phyloP scores from a whole-genome alignment of 768 basidiomycete genomes.

The Cubamyces sp. region DNA sequence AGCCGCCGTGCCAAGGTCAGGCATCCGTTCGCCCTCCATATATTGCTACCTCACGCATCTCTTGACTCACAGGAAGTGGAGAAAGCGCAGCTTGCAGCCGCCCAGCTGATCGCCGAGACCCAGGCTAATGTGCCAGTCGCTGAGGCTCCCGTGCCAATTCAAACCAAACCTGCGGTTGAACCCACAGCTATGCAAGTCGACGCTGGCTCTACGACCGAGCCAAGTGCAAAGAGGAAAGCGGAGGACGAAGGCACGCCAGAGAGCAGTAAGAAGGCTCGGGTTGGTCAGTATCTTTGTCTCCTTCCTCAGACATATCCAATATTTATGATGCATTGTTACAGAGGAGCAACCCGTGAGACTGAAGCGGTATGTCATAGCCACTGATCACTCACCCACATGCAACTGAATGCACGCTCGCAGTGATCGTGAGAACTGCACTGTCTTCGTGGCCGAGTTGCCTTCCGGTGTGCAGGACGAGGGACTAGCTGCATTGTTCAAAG shows the following conservation, averaged over 20 bases:
- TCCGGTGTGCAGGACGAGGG: constrained; percentile 61
- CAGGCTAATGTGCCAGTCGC: constrained; percentile 43
- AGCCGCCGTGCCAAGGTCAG: constrained; percentile 64
- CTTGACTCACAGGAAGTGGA: constrained; percentile 57
- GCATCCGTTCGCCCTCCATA: not conserved
- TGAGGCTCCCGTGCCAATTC: constrained; percentile 26
- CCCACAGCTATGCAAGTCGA: constrained; percentile 48
- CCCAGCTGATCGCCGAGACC: constrained; percentile 48
- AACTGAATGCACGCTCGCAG: constrained; percentile 42
- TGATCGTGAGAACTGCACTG: constrained; percentile 93
- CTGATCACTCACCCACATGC: not conserved
- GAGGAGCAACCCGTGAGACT: constrained; percentile 52
- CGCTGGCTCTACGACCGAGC: not conserved
- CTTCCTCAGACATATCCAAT: not conserved
- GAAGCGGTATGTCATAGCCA: constrained; percentile 55
- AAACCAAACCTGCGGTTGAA: constrained; percentile 13
- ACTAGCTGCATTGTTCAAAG: constrained; percentile 77
- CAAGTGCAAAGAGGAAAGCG: constrained; percentile 63
- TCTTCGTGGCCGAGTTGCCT: constrained; percentile 81
- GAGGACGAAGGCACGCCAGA: constrained; percentile 49
- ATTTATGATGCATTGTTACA: constrained; percentile 24
- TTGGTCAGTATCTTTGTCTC: constrained; percentile 49
- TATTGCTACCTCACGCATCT: not conserved
- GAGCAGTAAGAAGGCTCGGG: constrained; percentile 62
- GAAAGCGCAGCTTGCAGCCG: constrained; percentile 55